phyloP scores from a whole-genome alignment of 495 filamentous ascomycete species.

The Bathelium albidoporum region DNA sequence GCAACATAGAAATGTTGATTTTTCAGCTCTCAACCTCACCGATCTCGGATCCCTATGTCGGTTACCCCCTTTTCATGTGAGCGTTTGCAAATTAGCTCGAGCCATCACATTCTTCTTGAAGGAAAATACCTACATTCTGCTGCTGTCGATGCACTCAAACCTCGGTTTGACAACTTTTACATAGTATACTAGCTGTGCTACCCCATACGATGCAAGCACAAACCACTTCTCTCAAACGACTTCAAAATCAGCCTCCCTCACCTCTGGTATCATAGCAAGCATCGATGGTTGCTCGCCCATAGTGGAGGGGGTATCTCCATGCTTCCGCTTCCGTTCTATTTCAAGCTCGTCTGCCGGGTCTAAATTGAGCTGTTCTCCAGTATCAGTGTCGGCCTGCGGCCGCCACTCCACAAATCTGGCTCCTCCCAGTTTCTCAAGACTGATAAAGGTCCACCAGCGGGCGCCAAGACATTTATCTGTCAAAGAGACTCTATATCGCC shows the following conservation, averaged over 20 bases:
- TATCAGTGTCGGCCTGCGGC: background rate
- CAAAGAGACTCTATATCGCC: background rate
- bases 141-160: no score
- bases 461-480: constrained; percentile 2
- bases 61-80: no score
- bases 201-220: no score
- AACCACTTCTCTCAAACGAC: no score
- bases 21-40: no score
- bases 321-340: background rate
- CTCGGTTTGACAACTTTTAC: no score
- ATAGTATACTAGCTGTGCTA: no score
- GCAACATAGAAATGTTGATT: no score
- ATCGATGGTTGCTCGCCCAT: background rate
- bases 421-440: background rate
- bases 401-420: background rate
- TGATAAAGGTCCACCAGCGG: background rate
- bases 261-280: background rate
- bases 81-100: no score
- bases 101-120: no score
- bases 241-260: background rate
- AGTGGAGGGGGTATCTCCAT: background rate
- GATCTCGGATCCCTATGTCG: no score
- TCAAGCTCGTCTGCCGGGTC: background rate
- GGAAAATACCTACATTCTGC: no score
- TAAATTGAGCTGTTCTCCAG: background rate